Percentiles rank a stretch among this genome's conserved stretches.
Conservation (phyloP, 768 basidiomycete species). For the Termitomyces sp. region DNA sequence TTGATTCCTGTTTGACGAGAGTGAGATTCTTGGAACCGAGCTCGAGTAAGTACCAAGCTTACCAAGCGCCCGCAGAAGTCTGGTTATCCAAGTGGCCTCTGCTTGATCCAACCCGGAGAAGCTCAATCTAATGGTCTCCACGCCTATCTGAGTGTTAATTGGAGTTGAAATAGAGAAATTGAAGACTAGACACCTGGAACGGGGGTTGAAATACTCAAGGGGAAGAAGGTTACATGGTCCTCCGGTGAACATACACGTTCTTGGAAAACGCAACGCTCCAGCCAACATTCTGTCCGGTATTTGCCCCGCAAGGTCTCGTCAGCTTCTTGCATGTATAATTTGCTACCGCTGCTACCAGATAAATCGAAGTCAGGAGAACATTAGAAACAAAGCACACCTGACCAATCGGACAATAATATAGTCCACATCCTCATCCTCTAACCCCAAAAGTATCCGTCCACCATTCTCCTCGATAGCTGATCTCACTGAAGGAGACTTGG, state of each 20-base stretch:
- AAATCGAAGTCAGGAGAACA: constrained; percentile 2
- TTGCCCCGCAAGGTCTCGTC: constrained; percentile 43
- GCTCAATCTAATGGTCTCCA: constrained; percentile 56
- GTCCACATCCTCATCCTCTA: constrained; percentile 48
- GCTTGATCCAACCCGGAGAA: constrained; percentile 75
- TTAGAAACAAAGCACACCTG: constrained; percentile 43
- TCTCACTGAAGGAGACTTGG: constrained; percentile 52
- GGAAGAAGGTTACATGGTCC: constrained; percentile 69
- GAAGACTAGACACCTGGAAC: constrained; percentile 42
- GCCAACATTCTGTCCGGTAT: constrained; percentile 91
- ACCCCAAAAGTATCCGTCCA: constrained; percentile 45
- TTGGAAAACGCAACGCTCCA: constrained; percentile 80
- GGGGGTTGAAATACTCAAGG: constrained; percentile 57
- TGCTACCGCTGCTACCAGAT: constrained; percentile 55
- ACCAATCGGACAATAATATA: constrained; percentile 71
- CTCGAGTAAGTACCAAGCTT: constrained; percentile 13
- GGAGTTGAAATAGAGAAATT: not conserved
- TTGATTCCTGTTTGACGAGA: constrained; percentile 41
- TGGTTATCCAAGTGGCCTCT: constrained; percentile 60
- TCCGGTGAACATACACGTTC: constrained; percentile 65
- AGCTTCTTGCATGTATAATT: constrained; percentile 55
- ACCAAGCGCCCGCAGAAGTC: constrained; percentile 71
- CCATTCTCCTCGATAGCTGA: constrained; percentile 59
- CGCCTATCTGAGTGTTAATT: constrained; percentile 33
- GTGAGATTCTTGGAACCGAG: not conserved